phyloP scores from a whole-genome alignment of 148 eudicot species.

The Hydrangea macrophylla region DNA sequence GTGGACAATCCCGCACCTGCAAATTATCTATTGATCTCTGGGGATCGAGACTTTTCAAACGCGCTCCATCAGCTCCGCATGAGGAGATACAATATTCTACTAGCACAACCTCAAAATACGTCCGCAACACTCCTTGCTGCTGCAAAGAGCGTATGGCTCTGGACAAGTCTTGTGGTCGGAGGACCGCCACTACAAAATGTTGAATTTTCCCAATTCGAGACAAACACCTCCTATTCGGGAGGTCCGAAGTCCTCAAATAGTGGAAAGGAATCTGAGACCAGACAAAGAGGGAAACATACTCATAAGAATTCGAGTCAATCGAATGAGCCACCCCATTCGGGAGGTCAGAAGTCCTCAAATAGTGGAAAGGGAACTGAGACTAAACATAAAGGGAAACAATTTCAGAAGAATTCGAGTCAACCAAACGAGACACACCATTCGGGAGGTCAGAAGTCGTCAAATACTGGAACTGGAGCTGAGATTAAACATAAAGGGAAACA shows the following conservation, averaged over 20 bases:
- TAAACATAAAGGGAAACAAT: slow-evolving; percentile 38
- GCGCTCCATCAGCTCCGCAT: slow-evolving; percentile 87
- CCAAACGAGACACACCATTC: slow-evolving; percentile 41
- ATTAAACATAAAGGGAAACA: no score
- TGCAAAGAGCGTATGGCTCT: slow-evolving; percentile 88
- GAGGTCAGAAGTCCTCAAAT: slow-evolving; percentile 34
- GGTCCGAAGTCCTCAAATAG: no score
- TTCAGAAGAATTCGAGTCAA: slow-evolving; percentile 39
- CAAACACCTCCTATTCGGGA: no score
- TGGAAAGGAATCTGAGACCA: no score
- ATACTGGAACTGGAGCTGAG: slow-evolving; percentile 5
- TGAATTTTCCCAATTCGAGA: slow-evolving; percentile 36
- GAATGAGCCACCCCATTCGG: slow-evolving; percentile 24
- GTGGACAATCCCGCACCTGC: slow-evolving; percentile 93
- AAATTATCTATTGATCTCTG: slow-evolving; percentile 81
- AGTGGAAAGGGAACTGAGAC: slow-evolving; percentile 33
- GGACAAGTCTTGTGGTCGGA: slow-evolving; percentile 75
- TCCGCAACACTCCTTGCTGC: slow-evolving; percentile 73
- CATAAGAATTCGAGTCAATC: slow-evolving; percentile 18
- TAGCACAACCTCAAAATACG: slow-evolving; percentile 77
- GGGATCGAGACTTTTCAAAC: slow-evolving; percentile 91
- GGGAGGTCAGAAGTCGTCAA: slow-evolving; percentile 61
- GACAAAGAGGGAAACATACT: no score
- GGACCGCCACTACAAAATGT: slow-evolving; percentile 55
- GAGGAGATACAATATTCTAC: slow-evolving; percentile 88